Conservation (phyloP, 306 rosid species). For the Calophaca sinica region DNA sequence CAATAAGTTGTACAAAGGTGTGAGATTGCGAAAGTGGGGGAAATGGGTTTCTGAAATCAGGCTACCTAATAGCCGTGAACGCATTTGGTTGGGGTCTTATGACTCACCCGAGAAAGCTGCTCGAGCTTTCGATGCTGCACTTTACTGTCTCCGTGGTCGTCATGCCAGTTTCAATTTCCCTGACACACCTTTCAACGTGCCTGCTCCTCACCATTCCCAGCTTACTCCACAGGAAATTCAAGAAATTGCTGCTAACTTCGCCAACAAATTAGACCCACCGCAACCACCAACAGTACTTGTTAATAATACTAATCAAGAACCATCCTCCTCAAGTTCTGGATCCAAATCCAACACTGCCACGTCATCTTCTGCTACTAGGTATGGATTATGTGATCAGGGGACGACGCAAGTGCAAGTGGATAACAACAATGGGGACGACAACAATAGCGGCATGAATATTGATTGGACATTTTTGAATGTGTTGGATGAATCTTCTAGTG, state of each 20-base stretch:
- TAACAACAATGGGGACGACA: constrained; percentile 7
- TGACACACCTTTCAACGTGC: constrained; percentile 49
- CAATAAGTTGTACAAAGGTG: constrained; percentile 63
- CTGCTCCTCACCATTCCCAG: constrained; percentile 20
- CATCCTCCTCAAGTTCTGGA: not conserved
- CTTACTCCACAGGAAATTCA: constrained; percentile 62
- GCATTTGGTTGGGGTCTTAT: constrained; percentile 80
- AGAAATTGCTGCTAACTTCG: constrained; percentile 62
- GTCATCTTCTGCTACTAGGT: constrained; percentile 16
- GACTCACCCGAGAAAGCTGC: constrained; percentile 74
- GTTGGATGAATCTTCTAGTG: constrained; percentile 32
- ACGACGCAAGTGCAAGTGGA: constrained; percentile 26
- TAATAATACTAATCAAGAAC: not conserved
- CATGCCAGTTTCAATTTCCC: constrained; percentile 71
- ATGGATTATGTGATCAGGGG: not conserved
- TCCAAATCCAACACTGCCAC: not conserved
- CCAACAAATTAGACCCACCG: constrained; percentile 35
- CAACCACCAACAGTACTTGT: not conserved
- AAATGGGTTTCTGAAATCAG: constrained; percentile 83
- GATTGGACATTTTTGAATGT: constrained; percentile 67
- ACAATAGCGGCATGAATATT: not conserved
- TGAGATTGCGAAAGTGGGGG: constrained; percentile 77
- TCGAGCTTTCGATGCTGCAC: constrained; percentile 82
- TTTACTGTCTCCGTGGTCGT: constrained; percentile 70
- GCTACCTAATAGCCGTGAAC: constrained; percentile 76